These are phyloP conservation scores for Brassica balearica DNA, from an alignment of 441 rosid genomes.

Conservation along the genomic window DNA sequence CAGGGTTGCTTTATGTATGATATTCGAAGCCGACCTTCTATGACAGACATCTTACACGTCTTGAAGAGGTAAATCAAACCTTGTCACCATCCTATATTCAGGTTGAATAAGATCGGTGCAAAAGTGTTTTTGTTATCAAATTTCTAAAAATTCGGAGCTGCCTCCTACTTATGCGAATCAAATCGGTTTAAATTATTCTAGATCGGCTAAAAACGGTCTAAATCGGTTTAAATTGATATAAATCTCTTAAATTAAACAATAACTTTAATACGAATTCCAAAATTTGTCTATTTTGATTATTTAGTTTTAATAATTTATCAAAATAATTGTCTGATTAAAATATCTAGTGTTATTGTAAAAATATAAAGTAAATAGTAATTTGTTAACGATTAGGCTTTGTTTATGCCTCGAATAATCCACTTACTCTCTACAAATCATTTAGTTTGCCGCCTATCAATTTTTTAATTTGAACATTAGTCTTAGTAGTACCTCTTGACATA, in stretches of 20 bases:
- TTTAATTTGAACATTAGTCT: background rate
- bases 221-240: background rate
- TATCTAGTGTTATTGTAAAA: too few relatives aligned
- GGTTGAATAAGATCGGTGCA: slow-evolving; percentile 4
- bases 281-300: background rate
- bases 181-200: background rate
- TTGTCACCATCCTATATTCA: slow-evolving; percentile 7
- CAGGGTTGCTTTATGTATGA: slow-evolving; percentile 86
- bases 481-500: background rate
- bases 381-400: too few relatives aligned
- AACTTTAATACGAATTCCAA: background rate
- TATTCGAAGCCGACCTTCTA: slow-evolving; percentile 76
- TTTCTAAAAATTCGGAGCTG: too few relatives aligned
- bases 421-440: background rate
- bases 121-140: background rate
- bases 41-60: slow-evolving; percentile 69
- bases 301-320: too few relatives aligned
- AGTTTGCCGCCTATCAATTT: background rate
- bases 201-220: background rate
- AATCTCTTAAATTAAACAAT: background rate
- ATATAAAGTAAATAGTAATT: too few relatives aligned
- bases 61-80: slow-evolving; percentile 61
- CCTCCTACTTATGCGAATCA: too few relatives aligned
- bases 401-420: background rate
- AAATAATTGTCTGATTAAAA: too few relatives aligned